Conservation (phyloP, 495 filamentous ascomycete species). For the Hyphodiscus hymeniophilus region DNA sequence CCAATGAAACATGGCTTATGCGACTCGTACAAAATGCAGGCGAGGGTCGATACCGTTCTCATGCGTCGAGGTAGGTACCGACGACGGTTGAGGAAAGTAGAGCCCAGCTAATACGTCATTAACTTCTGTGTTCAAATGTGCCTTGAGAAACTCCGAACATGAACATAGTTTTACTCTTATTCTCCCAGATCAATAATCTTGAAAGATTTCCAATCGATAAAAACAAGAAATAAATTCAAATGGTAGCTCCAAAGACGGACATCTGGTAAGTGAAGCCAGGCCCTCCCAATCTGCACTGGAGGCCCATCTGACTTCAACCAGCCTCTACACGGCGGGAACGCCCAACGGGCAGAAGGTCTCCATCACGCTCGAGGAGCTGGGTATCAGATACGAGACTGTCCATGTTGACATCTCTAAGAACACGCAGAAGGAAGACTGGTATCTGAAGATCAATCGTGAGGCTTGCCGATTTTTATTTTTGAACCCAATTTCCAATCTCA, state of each 20-base stretch:
- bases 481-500: background rate
- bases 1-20: too few species aligned
- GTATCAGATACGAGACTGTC: constrained; percentile 57
- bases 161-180: too few species aligned
- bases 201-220: too few species aligned
- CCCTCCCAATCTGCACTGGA: background rate
- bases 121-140: too few species aligned
- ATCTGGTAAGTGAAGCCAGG: constrained; percentile 8
- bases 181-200: too few species aligned
- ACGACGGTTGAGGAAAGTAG: too few species aligned
- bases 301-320: background rate
- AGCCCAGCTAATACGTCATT: too few species aligned
- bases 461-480: background rate
- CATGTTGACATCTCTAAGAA: constrained; percentile 63
- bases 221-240: too few species aligned
- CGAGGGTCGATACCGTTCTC: too few species aligned
- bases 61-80: too few species aligned
- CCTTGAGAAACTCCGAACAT: too few species aligned
- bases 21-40: too few species aligned
- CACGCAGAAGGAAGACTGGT: constrained; percentile 71
- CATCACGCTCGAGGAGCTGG: constrained; percentile 81
- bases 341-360: constrained; percentile 75
- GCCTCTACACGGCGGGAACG: constrained; percentile 40
- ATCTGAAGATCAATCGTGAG: constrained; percentile 70
- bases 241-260: constrained; percentile 7